These are phyloP conservation scores for Entonaema liquescens DNA, from an alignment of 495 filamentous ascomycete species.

Conservation along the genomic window DNA sequence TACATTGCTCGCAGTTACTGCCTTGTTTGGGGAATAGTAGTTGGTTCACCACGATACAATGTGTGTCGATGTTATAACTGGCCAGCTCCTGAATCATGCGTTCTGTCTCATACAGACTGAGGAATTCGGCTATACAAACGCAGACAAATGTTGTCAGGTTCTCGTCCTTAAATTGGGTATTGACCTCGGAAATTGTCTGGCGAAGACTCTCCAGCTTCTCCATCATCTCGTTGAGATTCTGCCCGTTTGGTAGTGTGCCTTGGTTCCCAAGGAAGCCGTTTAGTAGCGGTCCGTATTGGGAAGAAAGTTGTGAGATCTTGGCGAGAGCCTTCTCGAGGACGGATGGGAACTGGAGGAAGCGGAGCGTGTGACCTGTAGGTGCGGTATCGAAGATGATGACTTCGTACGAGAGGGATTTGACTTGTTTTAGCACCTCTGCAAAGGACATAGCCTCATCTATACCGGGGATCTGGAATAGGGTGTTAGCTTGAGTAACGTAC, in stretches of 20 bases:
- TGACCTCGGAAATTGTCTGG: slow-evolving; percentile 93
- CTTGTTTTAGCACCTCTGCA: slow-evolving; percentile 97
- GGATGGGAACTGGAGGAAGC: slow-evolving; percentile 98
- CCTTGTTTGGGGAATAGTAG: slow-evolving; percentile 89
- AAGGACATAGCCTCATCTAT: slow-evolving; percentile 99
- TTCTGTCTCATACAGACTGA: slow-evolving; percentile 97
- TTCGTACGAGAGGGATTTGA: slow-evolving; percentile 98
- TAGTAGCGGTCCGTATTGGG: slow-evolving; percentile 94
- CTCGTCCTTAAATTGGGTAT: slow-evolving; percentile 96
- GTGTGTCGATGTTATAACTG: slow-evolving; percentile 93
- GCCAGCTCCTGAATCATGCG: slow-evolving; percentile 99
- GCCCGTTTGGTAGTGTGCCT: slow-evolving; percentile 83
- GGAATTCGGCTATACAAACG: slow-evolving; percentile 97
- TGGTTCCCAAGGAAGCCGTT: slow-evolving; percentile 89
- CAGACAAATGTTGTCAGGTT: slow-evolving; percentile 98
- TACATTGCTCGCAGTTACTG: slow-evolving; percentile 93
- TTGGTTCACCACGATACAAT: slow-evolving; percentile 98
- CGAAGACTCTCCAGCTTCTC: slow-evolving; percentile 92
- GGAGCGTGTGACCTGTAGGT: slow-evolving; percentile 97
- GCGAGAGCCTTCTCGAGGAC: slow-evolving; percentile 98
- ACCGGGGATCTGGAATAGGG: slow-evolving; percentile 79
- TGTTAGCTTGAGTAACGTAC: slow-evolving; percentile 26
- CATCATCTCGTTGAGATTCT: slow-evolving; percentile 89
- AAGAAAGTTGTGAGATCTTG: slow-evolving; percentile 92
- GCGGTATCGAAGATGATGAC: slow-evolving; percentile 99